A percentile compares a stretch with the other conserved stretches of the same genome.
Evolutionary conservation across 176 grass and related monocot species (phyloP).

Genomic region (Oryza glaberrima): DNA sequence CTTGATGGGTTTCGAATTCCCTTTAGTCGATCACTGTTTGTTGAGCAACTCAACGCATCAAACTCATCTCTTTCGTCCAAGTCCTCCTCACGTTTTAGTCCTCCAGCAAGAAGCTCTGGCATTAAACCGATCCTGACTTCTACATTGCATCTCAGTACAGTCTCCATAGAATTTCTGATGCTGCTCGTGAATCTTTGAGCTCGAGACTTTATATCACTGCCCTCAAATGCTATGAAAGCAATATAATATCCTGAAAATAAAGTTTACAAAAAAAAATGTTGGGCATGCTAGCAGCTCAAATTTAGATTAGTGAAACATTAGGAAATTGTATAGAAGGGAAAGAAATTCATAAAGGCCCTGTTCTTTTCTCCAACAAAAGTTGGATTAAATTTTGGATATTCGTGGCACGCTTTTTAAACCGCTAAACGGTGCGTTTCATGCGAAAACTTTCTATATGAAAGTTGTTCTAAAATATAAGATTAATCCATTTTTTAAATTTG

Average conservation of each 20-base stretch:
- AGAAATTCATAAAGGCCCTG: not conserved
- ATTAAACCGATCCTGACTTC: conserved; percentile 70
- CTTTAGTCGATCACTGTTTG: conserved; percentile 48
- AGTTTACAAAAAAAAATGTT: conserved; percentile 14
- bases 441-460: too few relatives aligned
- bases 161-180: conserved; percentile 94
- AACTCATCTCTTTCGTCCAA: conserved; percentile 45
- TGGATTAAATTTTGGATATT: too few relatives aligned
- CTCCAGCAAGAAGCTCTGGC: conserved; percentile 49
- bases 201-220: conserved; percentile 68
- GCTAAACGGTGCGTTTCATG: too few relatives aligned
- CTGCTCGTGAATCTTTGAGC: conserved; percentile 91
- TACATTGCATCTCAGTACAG: conserved; percentile 71
- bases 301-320: conserved; percentile 5
- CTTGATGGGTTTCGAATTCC: conserved; percentile 50
- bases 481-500: too few relatives aligned
- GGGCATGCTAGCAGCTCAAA: not conserved
- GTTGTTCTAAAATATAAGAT: too few relatives aligned
- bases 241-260: conserved; percentile 62
- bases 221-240: conserved; percentile 83
- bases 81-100: conserved; percentile 16
- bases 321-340: conserved; percentile 21
- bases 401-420: too few relatives aligned
- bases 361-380: too few relatives aligned
- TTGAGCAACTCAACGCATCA: conserved; percentile 57